Evolutionary conservation across 371 early-diverging fungal genomes (phyloP).

Genomic region (Mucor indicus): DNA sequence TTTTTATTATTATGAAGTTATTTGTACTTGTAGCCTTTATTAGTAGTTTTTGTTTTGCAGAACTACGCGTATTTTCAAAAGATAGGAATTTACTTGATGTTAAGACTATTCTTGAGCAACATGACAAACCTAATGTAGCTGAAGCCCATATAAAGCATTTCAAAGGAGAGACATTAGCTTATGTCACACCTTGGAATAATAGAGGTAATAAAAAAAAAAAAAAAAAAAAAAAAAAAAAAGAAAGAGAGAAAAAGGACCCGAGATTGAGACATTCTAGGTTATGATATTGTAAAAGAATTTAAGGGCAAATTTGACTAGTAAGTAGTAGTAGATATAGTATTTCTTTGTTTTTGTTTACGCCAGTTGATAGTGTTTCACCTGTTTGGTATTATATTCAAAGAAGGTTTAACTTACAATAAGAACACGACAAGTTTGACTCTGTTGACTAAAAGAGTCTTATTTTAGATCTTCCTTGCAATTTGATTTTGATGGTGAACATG

Average conservation of each 20-base stretch:
- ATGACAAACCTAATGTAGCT: conserved; percentile 9
- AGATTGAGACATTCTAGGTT: no score
- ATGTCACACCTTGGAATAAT: conserved; percentile 72
- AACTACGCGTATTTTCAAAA: neutral
- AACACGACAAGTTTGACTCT: neutral
- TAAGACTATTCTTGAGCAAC: conserved; percentile 8
- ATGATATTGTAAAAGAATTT: conserved; percentile 59
- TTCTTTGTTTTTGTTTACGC: neutral
- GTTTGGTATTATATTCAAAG: conserved; percentile 56
- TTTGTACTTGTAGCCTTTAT: no score
- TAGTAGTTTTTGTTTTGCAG: no score
- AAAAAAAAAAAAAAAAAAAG: neutral
- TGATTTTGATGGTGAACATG: conserved; percentile 54
- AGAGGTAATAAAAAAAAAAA: no score
- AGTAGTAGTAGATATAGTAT: neutral
- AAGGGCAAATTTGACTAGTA: conserved; percentile 68
- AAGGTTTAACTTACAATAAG: conserved; percentile 15
- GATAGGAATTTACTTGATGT: conserved; percentile 1
- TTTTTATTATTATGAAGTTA: no score
- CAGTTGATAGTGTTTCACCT: conserved; percentile 44
- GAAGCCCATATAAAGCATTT: conserved; percentile 39
- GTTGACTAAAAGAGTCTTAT: neutral
- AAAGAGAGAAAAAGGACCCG: neutral
- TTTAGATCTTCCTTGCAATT: conserved; percentile 22
- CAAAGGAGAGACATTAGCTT: conserved; percentile 47